A percentile compares a stretch with the other conserved stretches of the same genome.
Conservation (phyloP, 345 rosid species). For the Balakata baccata region DNA sequence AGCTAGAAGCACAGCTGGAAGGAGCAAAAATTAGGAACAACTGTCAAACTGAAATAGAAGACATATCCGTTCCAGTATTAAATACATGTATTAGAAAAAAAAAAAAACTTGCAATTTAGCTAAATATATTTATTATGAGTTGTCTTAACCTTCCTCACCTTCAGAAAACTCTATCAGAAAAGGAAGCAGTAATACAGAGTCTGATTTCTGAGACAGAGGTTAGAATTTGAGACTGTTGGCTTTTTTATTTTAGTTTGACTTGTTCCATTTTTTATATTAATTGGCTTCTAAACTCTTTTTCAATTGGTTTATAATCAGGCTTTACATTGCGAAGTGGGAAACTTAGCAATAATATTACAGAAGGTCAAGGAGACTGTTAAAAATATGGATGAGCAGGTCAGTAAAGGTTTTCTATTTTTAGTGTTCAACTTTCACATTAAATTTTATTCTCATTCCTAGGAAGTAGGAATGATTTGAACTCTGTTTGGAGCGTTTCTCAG, state of each 20-base stretch:
- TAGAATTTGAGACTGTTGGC: slow-evolving; percentile 17
- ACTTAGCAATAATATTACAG: slow-evolving; percentile 47
- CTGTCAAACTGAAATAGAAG: slow-evolving; percentile 49
- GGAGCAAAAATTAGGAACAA: slow-evolving; percentile 41
- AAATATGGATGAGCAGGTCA: slow-evolving; percentile 66
- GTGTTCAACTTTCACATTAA: slow-evolving; percentile 7
- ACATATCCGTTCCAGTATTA: slow-evolving; percentile 50
- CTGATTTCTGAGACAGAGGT: slow-evolving; percentile 72
- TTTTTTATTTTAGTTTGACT: slow-evolving; percentile 13
- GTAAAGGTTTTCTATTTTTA: slow-evolving; percentile 18
- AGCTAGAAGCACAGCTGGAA: slow-evolving; percentile 54
- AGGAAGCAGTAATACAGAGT: slow-evolving; percentile 58
- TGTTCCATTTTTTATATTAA: slow-evolving; percentile 6
- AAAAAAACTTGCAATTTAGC: slow-evolving; percentile 15
- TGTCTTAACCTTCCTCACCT: slow-evolving; percentile 65
- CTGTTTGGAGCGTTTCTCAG: background rate
- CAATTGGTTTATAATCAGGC: slow-evolving; percentile 38
- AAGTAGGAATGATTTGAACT: background rate
- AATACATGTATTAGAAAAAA: slow-evolving; percentile 5
- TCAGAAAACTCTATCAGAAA: slow-evolving; percentile 56
- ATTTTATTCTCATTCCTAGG: background rate
- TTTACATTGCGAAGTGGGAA: slow-evolving; percentile 54
- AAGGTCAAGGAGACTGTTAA: slow-evolving; percentile 56
- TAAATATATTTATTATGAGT: slow-evolving; percentile 21
- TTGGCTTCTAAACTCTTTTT: slow-evolving; percentile 20